A percentile compares a stretch with the other conserved stretches of the same genome.
Conservation (phyloP, 768 basidiomycete genomes). For the Tylopilus subfusipes region DNA sequence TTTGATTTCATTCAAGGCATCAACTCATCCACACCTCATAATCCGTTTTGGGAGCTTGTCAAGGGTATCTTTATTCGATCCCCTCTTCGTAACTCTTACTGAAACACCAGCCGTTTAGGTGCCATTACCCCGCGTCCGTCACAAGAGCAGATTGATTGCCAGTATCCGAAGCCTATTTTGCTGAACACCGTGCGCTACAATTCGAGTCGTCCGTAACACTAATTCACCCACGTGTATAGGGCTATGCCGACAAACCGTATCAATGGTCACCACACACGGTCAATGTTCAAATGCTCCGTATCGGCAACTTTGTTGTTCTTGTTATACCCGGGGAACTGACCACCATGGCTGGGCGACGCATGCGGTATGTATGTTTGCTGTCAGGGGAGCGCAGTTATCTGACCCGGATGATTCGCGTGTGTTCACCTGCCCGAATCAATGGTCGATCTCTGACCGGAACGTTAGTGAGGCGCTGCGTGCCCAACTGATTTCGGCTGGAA, state of each 20-base stretch:
- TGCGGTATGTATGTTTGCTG: conserved; percentile 48
- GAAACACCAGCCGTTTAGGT: neutral
- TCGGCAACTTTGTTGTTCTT: conserved; percentile 73
- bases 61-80: conserved; percentile 42
- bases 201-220: neutral
- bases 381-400: neutral
- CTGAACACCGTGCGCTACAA: conserved; percentile 49
- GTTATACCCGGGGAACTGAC: conserved; percentile 78
- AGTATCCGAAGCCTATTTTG: conserved; percentile 74
- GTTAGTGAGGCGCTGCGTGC: conserved; percentile 64
- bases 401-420: conserved; percentile 1
- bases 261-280: conserved; percentile 73
- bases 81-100: neutral
- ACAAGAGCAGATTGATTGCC: conserved; percentile 62
- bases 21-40: conserved; percentile 60
- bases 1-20: conserved; percentile 77
- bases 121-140: conserved; percentile 62
- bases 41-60: conserved; percentile 79
- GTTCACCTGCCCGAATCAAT: neutral
- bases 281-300: conserved; percentile 72
- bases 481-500: conserved; percentile 56
- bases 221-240: conserved; percentile 38
- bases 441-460: neutral
- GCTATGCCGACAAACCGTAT: conserved; percentile 64
- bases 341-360: conserved; percentile 76